A percentile compares a stretch with the other conserved stretches of the same genome.
Conservation (phyloP, 257 asterid genomes). For the Petunia secreta region DNA sequence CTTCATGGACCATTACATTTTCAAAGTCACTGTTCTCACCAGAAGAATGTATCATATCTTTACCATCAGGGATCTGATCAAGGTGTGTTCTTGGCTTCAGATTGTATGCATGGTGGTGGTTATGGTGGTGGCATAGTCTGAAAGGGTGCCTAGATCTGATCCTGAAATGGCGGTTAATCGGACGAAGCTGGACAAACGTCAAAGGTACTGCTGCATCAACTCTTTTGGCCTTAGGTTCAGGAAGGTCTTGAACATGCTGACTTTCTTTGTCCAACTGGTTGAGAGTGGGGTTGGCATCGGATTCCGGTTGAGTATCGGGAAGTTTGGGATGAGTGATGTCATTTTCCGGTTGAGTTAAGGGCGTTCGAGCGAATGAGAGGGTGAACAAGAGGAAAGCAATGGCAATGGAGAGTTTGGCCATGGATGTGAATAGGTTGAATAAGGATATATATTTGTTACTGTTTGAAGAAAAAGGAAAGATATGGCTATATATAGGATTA, state of each 20-base stretch:
- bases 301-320: conserved; percentile 28
- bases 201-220: conserved; percentile 37
- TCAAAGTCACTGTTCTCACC: conserved; percentile 47
- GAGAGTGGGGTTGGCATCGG: conserved; percentile 31
- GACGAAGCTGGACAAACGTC: conserved; percentile 36
- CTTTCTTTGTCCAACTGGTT: conserved; percentile 28
- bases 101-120: conserved; percentile 40
- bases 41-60: conserved; percentile 48
- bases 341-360: conserved; percentile 29
- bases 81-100: conserved; percentile 37
- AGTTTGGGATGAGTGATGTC: conserved; percentile 30
- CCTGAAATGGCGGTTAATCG: conserved; percentile 50
- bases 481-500: conserved; percentile 7
- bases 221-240: neutral
- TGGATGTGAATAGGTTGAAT: conserved; percentile 20
- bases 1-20: conserved; percentile 31
- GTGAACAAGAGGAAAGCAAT: conserved; percentile 46
- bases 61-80: conserved; percentile 41
- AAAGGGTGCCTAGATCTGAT: conserved; percentile 31
- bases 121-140: conserved; percentile 36
- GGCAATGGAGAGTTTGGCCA: conserved; percentile 49
- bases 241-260: conserved; percentile 17
- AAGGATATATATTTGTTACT: neutral
- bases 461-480: neutral
- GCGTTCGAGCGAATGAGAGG: conserved; percentile 47